Percentiles rank a stretch among this genome's conserved stretches.
These are phyloP conservation scores for Fusarium sp. DNA, from an alignment of 2,329 filamentous ascomycete genomes.

Conservation along the genomic window DNA sequence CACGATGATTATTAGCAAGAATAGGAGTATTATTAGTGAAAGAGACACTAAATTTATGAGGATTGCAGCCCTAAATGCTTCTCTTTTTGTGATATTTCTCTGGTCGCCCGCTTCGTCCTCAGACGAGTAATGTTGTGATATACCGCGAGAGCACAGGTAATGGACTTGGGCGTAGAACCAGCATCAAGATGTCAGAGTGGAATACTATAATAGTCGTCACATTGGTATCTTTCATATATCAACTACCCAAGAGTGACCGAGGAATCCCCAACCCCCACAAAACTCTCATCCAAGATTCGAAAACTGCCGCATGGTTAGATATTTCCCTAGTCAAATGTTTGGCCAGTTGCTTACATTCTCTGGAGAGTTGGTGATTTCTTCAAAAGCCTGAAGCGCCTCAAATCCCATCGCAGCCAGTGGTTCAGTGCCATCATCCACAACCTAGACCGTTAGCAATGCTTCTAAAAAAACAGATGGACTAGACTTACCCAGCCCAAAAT, in stretches of 20 bases:
- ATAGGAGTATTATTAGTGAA: too few relatives aligned
- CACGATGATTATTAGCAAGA: too few relatives aligned
- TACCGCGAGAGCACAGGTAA: background rate
- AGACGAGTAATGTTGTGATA: background rate
- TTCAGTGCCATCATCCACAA: constrained; percentile 74
- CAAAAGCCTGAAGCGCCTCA: constrained; percentile 77
- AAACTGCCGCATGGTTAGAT: constrained; percentile 24
- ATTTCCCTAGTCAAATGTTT: background rate
- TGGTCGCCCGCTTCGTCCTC: too few relatives aligned
- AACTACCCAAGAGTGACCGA: background rate
- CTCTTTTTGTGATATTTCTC: too few relatives aligned
- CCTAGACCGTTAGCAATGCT: constrained; percentile 54
- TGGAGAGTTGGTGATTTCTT: constrained; percentile 74
- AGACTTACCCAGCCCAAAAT: constrained; percentile 78
- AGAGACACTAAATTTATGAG: too few relatives aligned
- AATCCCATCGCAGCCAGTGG: constrained; percentile 82
- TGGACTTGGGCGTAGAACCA: background rate
- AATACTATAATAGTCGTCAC: background rate
- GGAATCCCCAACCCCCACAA: background rate
- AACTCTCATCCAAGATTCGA: constrained; percentile 15
- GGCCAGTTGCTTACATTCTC: constrained; percentile 53
- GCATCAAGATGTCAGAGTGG: background rate
- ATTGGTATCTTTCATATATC: background rate
- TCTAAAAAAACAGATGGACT: too few relatives aligned
- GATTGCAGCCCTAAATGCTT: too few relatives aligned